phyloP scores from a whole-genome alignment of 495 filamentous ascomycete species.

The Penicillium malachiteum region DNA sequence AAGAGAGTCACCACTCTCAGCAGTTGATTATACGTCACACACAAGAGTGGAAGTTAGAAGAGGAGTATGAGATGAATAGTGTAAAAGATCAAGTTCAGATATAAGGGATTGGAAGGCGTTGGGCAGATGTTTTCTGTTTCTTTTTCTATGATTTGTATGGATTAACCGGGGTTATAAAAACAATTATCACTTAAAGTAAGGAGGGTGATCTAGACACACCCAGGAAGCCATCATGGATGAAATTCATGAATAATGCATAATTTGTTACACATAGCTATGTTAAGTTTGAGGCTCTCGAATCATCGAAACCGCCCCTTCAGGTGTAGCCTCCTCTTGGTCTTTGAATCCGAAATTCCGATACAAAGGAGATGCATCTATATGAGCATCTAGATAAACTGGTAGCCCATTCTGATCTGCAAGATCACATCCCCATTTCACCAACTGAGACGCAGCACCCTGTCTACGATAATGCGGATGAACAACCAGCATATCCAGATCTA shows the following conservation, averaged over 20 bases:
- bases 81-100: not conserved
- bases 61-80: constrained; percentile 2
- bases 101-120: no score
- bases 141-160: no score
- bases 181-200: no score
- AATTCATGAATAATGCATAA: no score
- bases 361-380: constrained; percentile 25
- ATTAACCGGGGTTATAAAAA: no score
- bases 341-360: constrained; percentile 34
- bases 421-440: constrained; percentile 51
- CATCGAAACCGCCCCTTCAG: constrained; percentile 9
- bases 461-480: constrained; percentile 49
- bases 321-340: constrained; percentile 9
- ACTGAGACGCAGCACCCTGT: constrained; percentile 48
- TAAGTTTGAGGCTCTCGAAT: constrained; percentile 4
- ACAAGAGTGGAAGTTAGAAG: not conserved
- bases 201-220: no score
- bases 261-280: no score
- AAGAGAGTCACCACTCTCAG: not conserved
- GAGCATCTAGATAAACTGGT: constrained; percentile 32
- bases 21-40: constrained; percentile 1
- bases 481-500: constrained; percentile 49
- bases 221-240: no score
- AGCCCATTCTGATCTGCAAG: constrained; percentile 36
- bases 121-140: not conserved